Percentiles rank a stretch among this genome's conserved stretches.
Conservation (phyloP, 768 basidiomycete genomes). For the Agrocybe praecox region DNA sequence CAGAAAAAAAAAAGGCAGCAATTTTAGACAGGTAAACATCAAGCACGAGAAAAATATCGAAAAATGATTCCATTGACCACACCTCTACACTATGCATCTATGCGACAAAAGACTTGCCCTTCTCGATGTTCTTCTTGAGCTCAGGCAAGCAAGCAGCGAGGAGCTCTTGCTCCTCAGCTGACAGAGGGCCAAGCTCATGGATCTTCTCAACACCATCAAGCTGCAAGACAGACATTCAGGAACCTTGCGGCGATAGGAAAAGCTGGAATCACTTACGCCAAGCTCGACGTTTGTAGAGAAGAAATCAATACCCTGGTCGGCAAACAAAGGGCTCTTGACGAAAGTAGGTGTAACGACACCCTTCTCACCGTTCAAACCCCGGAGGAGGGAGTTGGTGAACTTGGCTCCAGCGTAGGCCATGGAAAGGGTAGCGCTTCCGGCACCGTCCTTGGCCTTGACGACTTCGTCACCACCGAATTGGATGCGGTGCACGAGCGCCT, state of each 20-base stretch:
- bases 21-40: not conserved
- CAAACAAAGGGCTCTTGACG: slow-evolving; percentile 87
- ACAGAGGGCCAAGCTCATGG: slow-evolving; percentile 77
- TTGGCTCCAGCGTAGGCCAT: slow-evolving; percentile 96
- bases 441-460: slow-evolving; percentile 96
- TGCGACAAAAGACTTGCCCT: slow-evolving; percentile 82
- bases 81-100: slow-evolving; percentile 23
- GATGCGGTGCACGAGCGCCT: slow-evolving; percentile 87
- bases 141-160: slow-evolving; percentile 88
- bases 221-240: slow-evolving; percentile 25
- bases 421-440: slow-evolving; percentile 91
- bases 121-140: slow-evolving; percentile 97
- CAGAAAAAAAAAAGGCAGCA: too few relatives aligned
- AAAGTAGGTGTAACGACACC: slow-evolving; percentile 84
- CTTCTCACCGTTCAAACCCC: slow-evolving; percentile 87
- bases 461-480: slow-evolving; percentile 99
- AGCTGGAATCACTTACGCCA: slow-evolving; percentile 59
- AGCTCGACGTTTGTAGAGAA: slow-evolving; percentile 96
- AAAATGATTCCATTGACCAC: slow-evolving; percentile 3
- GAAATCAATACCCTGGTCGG: slow-evolving; percentile 86
- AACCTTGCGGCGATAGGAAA: slow-evolving; percentile 12
- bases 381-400: slow-evolving; percentile 82
- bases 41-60: not conserved
- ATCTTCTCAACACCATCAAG: slow-evolving; percentile 92
- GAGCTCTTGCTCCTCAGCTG: slow-evolving; percentile 83